Evolutionary conservation across 2,329 filamentous ascomycete species (phyloP).

Genomic region (Cladosporium sp.): DNA sequence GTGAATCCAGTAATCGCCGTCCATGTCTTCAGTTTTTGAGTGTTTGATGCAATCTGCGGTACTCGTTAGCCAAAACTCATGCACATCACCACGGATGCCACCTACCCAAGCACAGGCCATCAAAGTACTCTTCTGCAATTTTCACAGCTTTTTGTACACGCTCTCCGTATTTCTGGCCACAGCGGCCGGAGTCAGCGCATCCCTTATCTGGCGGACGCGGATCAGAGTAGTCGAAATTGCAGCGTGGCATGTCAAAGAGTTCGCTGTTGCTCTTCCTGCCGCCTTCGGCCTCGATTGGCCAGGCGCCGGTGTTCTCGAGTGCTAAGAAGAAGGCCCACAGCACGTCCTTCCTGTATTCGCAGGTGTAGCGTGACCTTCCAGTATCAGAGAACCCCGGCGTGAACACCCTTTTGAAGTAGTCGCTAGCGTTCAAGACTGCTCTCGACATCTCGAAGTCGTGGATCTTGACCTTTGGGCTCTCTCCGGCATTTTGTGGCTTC

Average conservation of each 20-base stretch:
- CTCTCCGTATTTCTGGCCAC: background rate
- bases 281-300: slow-evolving; percentile 20
- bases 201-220: background rate
- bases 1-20: slow-evolving; percentile 18
- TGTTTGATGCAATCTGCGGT: background rate
- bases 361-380: background rate
- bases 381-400: background rate
- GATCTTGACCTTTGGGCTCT: background rate
- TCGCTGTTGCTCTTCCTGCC: too few species aligned
- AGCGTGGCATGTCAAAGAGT: too few species aligned
- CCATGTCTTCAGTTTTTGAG: background rate
- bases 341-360: background rate
- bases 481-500: background rate
- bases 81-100: background rate
- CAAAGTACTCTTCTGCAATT: slow-evolving; percentile 17
- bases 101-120: slow-evolving; percentile 29
- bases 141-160: background rate
- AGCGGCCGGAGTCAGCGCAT: background rate
- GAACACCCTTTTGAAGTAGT: background rate
- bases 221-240: slow-evolving; percentile 9
- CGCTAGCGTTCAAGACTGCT: background rate
- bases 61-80: background rate
- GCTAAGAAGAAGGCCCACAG: slow-evolving; percentile 18
- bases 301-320: slow-evolving; percentile 15
- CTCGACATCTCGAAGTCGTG: slow-evolving; percentile 2